Percentiles rank a stretch among this genome's conserved stretches.
phyloP scores from a whole-genome alignment of 2,329 filamentous ascomycete species.

The Xylogone sp. region DNA sequence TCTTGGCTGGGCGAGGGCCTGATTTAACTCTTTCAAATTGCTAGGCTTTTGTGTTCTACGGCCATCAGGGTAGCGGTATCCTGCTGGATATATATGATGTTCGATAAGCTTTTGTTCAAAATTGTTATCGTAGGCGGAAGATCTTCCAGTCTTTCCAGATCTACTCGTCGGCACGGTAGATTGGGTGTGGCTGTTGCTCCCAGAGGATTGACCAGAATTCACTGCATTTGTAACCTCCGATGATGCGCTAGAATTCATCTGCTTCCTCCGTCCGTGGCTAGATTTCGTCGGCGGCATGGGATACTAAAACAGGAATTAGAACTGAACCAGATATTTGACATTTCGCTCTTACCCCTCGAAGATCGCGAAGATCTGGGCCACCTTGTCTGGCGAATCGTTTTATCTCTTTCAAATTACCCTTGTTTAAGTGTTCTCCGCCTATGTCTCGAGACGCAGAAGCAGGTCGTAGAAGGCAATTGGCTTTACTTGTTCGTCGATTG shows the following conservation, averaged over 20 bases:
- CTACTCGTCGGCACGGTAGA: conserved; percentile 8
- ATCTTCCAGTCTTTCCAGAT: conserved; percentile 17
- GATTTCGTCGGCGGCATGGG: conserved; percentile 9
- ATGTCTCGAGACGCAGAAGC: neutral
- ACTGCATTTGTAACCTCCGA: conserved; percentile 9
- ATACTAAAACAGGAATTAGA: conserved; percentile 14
- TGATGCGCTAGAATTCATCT: too few species aligned
- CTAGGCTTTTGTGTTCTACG: conserved; percentile 22
- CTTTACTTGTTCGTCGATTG: conserved; percentile 15
- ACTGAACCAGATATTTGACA: conserved; percentile 6
- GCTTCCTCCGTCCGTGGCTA: too few species aligned
- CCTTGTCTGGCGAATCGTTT: conserved; percentile 27
- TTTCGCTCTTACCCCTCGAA: conserved; percentile 26
- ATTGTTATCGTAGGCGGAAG: conserved; percentile 26
- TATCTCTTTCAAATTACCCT: conserved; percentile 7
- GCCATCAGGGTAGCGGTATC: conserved; percentile 21
- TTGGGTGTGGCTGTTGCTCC: conserved; percentile 10
- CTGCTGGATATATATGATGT: conserved; percentile 25
- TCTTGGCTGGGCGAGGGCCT: conserved; percentile 24
- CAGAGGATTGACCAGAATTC: conserved; percentile 15
- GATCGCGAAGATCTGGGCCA: conserved; percentile 30
- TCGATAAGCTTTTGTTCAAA: conserved; percentile 36
- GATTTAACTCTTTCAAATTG: conserved; percentile 28
- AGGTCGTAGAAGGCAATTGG: neutral
- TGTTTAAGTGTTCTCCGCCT: neutral